phyloP scores from a whole-genome alignment of 148 eudicot species.

The Euryodendron excelsum region DNA sequence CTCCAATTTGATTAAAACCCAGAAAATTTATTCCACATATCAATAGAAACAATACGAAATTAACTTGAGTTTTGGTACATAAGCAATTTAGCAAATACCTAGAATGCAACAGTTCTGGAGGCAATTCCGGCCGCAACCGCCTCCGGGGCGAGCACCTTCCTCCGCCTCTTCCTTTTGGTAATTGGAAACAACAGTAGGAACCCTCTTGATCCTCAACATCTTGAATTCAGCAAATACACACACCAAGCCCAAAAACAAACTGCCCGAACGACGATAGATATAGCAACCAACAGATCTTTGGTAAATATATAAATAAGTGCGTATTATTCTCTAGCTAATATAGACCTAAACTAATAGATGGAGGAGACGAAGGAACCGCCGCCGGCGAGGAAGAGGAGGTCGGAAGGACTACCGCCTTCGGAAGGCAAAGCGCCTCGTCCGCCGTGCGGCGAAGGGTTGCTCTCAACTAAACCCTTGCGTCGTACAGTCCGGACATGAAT shows the following conservation, averaged over 20 bases:
- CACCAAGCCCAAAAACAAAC: neutral
- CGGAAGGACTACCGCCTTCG: constrained; percentile 94
- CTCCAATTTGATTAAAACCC: neutral
- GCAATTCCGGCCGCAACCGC: constrained; percentile 92
- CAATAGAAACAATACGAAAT: neutral
- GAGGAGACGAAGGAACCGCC: constrained; percentile 41
- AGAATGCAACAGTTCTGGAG: constrained; percentile 76
- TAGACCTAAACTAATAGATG: neutral
- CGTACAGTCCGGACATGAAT: constrained; percentile 41
- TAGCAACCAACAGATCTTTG: neutral
- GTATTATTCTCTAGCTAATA: neutral
- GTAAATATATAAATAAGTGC: neutral
- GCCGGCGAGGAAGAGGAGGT: constrained; percentile 91
- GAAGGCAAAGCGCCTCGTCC: constrained; percentile 96
- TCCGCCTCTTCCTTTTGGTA: constrained; percentile 87
- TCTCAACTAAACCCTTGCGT: constrained; percentile 50
- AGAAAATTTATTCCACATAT: neutral
- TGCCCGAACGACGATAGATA: neutral
- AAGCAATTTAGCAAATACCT: constrained; percentile 42
- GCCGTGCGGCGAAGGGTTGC: constrained; percentile 71
- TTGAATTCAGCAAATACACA: constrained; percentile 11
- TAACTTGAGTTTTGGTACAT: neutral
- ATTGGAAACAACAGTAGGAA: constrained; percentile 88
- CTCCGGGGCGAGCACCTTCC: constrained; percentile 34
- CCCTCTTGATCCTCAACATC: constrained; percentile 92